These are phyloP conservation scores for Crepidotus variabilis DNA, from an alignment of 768 basidiomycete species.

Conservation along the genomic window DNA sequence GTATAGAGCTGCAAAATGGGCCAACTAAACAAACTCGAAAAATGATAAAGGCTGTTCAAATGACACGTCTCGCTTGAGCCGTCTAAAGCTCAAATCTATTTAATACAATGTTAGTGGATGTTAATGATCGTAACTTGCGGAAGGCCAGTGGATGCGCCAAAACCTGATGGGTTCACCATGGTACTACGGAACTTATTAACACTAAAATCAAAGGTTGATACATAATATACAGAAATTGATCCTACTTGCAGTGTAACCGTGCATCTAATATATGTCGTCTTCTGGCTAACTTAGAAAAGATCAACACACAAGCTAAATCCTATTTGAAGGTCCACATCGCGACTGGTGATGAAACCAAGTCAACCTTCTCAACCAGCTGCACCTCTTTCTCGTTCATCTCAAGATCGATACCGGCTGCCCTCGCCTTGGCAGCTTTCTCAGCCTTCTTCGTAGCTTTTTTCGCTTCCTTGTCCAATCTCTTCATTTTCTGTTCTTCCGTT, in stretches of 20 bases:
- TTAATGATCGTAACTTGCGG: too few relatives aligned
- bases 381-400: neutral
- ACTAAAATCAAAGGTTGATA: neutral
- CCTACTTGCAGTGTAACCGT: neutral
- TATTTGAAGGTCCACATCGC: neutral
- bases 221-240: neutral
- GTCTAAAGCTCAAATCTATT: too few relatives aligned
- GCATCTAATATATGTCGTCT: neutral
- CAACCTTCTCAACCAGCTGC: neutral
- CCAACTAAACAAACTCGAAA: too few relatives aligned
- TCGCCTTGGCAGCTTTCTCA: neutral
- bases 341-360: neutral
- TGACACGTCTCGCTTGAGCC: too few relatives aligned
- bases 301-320: neutral
- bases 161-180: too few relatives aligned
- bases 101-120: too few relatives aligned
- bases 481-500: slow-evolving; percentile 19
- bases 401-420: neutral
- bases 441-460: slow-evolving; percentile 7
- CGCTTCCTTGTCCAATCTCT: slow-evolving; percentile 16
- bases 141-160: too few relatives aligned
- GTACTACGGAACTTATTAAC: neutral
- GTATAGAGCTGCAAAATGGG: too few relatives aligned
- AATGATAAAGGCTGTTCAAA: too few relatives aligned
- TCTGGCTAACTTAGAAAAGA: neutral